Base-by-base conservation (phyloP, 257 asterid species). In the Nicotiana tabacum region DNA sequence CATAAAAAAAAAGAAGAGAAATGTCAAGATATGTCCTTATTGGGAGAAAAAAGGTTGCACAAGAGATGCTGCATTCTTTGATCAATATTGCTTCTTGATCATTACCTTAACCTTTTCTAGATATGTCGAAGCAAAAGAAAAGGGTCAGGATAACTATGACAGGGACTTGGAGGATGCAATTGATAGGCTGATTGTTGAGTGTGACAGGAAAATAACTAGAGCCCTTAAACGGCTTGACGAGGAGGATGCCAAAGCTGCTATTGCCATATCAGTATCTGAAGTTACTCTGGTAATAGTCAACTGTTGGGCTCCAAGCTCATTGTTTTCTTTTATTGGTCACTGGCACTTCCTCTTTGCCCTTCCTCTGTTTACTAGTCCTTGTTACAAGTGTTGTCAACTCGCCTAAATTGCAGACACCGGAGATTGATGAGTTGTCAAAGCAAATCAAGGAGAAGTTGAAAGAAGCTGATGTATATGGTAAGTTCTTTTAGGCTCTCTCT, bases 211-310 rank as follows among this genome's bases (percentile, higher is more conserved):
- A 88, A 96, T 96, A 83, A 85, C 88, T 61, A 90, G 99, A 87
- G 98, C 99, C 83, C 88, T 96, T 83, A 94, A 89, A 87, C 89
- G 99, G 58, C 98, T 96, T 67, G 96, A 93, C 83, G 98, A 96
- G 51, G 99, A 96, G 83, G 99, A 96, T 87, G 99, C 99, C 61
- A 96, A 93, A 90, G 98, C 98, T 65, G 98, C 98, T 29, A 91
- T 95, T 80, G 98, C 97, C 21, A 96, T 96, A 76, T 96, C 98
- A 0, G 99, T 96, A 46, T 88, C 98, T 30, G 99, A 94, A 88
- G 98, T 94, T 61, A 93, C 99, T 30, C 93, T 84, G 94, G 99
- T 92, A 84, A 58, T 56, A n/a, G 39, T 3, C 6, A n/a, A 33
- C 17, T 37, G 12, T 57, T 61, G 64, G 64, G 46, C 64, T 62